These are phyloP conservation scores for Penicillium nordicum DNA, from an alignment of 2,329 filamentous ascomycete genomes.

Conservation along the genomic window DNA sequence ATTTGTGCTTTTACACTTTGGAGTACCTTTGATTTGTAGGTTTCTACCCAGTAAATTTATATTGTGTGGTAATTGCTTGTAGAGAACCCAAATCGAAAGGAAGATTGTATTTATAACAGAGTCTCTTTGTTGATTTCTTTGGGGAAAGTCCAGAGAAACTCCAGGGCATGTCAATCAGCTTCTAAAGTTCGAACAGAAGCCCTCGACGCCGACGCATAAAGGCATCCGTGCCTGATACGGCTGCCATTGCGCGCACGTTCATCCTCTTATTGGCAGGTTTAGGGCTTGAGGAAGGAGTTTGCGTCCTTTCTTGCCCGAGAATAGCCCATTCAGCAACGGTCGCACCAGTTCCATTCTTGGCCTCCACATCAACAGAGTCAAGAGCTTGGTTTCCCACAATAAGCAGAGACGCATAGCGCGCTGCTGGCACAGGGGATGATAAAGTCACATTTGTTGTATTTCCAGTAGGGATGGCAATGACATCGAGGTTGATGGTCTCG, in stretches of 20 bases:
- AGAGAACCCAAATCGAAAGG: background rate
- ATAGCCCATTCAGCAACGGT: slow-evolving; percentile 50
- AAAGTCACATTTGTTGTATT: slow-evolving; percentile 45
- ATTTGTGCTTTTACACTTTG: background rate
- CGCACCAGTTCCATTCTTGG: slow-evolving; percentile 41
- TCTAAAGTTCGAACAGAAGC: slow-evolving; percentile 1
- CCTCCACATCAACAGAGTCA: slow-evolving; percentile 25
- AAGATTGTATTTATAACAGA: background rate
- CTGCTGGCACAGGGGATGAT: slow-evolving; percentile 29
- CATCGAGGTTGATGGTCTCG: slow-evolving; percentile 28
- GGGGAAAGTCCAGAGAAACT: no score
- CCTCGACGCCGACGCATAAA: slow-evolving; percentile 11
- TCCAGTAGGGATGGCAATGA: slow-evolving; percentile 36
- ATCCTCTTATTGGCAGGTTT: slow-evolving; percentile 12
- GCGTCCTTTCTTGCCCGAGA: slow-evolving; percentile 24
- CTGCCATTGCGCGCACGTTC: slow-evolving; percentile 11
- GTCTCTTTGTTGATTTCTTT: no score
- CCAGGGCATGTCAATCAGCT: background rate
- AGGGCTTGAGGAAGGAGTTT: background rate
- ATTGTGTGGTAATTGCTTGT: background rate
- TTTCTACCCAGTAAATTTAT: background rate
- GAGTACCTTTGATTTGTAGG: background rate
- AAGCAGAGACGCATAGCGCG: slow-evolving; percentile 43
- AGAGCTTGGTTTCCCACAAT: slow-evolving; percentile 45
- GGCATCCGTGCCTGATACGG: slow-evolving; percentile 1